Percentiles rank a stretch among this genome's conserved stretches.
These are phyloP conservation scores for Phytophthora idaei DNA, from an alignment of 352 stramenopile genomes.

Conservation along the genomic window DNA sequence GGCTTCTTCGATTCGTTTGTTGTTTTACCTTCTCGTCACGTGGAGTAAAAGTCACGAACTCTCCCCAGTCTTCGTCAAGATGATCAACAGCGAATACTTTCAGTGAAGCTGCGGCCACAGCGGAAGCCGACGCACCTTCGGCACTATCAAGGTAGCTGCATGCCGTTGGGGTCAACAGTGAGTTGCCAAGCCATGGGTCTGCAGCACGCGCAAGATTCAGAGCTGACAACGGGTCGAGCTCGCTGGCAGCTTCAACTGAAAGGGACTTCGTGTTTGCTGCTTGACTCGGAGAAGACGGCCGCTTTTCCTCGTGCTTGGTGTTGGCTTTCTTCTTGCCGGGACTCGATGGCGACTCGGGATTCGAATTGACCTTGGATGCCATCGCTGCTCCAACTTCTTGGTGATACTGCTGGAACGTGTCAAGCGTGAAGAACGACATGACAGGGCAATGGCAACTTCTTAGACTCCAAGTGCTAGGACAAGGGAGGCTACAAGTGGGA, in stretches of 20 bases:
- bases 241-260: constrained; percentile 29
- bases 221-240: constrained; percentile 59
- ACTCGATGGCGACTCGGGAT: constrained; percentile 13
- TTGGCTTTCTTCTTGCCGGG: neutral
- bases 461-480: neutral
- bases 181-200: constrained; percentile 62
- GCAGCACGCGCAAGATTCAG: constrained; percentile 50
- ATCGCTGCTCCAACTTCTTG: constrained; percentile 20
- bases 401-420: constrained; percentile 39
- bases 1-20: constrained; percentile 1
- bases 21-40: constrained; percentile 17
- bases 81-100: constrained; percentile 50
- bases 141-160: constrained; percentile 24
- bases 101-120: constrained; percentile 29
- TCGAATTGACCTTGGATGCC: constrained; percentile 23
- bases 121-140: constrained; percentile 24
- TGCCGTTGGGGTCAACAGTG: constrained; percentile 28
- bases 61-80: constrained; percentile 58
- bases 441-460: neutral
- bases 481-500: neutral
- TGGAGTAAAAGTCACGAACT: constrained; percentile 54
- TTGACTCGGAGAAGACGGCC: constrained; percentile 18
- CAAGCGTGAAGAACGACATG: constrained; percentile 41
- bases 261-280: constrained; percentile 12
- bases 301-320: constrained; percentile 25